phyloP scores from a whole-genome alignment of 116 monocot species.

The Iris pallida region DNA sequence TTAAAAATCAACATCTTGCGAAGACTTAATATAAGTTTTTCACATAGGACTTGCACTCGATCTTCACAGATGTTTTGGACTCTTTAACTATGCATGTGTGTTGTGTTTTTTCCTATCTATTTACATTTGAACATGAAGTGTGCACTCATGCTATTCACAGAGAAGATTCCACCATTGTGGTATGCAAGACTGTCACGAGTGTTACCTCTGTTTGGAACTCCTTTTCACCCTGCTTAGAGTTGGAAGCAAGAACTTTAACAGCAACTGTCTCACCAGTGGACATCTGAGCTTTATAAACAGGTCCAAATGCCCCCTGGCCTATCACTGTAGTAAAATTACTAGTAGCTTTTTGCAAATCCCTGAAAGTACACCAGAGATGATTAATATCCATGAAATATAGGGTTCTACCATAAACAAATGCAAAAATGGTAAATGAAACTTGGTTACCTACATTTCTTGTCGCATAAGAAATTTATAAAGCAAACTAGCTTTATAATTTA shows the following conservation, averaged over 20 bases:
- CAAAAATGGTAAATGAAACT: too few relatives aligned
- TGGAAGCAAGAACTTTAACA: slow-evolving; percentile 65
- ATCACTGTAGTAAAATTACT: slow-evolving; percentile 76
- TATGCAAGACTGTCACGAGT: not conserved
- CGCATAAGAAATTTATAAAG: too few relatives aligned
- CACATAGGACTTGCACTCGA: not conserved
- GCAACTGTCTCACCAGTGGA: slow-evolving; percentile 71
- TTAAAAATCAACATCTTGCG: too few relatives aligned
- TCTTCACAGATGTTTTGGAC: not conserved
- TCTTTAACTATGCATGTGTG: not conserved
- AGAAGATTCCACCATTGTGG: not conserved
- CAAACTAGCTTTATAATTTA: too few relatives aligned
- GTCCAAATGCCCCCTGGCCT: slow-evolving; percentile 85
- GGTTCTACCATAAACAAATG: too few relatives aligned
- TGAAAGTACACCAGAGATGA: slow-evolving; percentile 1
- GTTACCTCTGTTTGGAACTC: slow-evolving; percentile 85
- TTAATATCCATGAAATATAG: too few relatives aligned
- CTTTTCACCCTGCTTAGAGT: slow-evolving; percentile 78
- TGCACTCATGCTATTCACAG: not conserved
- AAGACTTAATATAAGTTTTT: not conserved
- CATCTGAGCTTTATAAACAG: slow-evolving; percentile 85
- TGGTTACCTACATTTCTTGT: too few relatives aligned
- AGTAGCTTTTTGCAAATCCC: slow-evolving; percentile 85
- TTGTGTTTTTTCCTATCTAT: not conserved
- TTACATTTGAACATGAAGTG: not conserved